Base-by-base conservation (phyloP, 2,329 filamentous ascomycete genomes). In the Epichloe amarillans region DNA sequence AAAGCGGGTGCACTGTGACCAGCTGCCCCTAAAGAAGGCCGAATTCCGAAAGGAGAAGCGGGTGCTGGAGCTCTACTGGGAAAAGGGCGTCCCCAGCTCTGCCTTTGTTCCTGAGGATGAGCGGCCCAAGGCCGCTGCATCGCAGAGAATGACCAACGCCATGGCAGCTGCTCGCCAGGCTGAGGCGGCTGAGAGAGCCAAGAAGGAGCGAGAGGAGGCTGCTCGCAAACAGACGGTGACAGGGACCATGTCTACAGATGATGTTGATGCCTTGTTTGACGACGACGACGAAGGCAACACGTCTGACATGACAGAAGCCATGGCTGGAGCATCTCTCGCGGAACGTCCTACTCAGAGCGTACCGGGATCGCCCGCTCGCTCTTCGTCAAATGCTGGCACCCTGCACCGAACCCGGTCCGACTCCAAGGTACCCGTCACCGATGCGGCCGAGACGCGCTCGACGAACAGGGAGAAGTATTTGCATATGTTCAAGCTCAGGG, bases 1-100 rank as follows among this genome's bases (percentile, higher is more conserved):
- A 75, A 98, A 98, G 81, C 88, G 93, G 57, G 93, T 98, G 49
- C 93, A 98, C 71, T 98, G 93, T 65, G 93, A 98, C 64, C 93
- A 98, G 73, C 76, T 98, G 64, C 93, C 93, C 33, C 74, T 98
- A 59, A 91, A 97, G 79, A 98, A 98, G 76, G 93, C 93, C n/a
- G 93, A 98, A 66, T 98, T 93, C 71, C 83, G 94, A 69, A 97
- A 97, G 76, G 89, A 95, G 65, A 88, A 90, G 72, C 83, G 93
- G 51, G 81, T 97, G 33, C 77, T 98, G 45, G 93, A 98, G 70
- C 79, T 98, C 15, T 98, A 96, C 76, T 98, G 93, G 93, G 93
- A 98, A 82, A 98, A 97, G 79, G 93, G 93, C 45, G 89, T 97
- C 7, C 88, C 91, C 30, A 97, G 90, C 55, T 96, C 91, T 42